phyloP scores from a whole-genome alignment of 208 protist genomes.

The Trypanosoma theileri region DNA sequence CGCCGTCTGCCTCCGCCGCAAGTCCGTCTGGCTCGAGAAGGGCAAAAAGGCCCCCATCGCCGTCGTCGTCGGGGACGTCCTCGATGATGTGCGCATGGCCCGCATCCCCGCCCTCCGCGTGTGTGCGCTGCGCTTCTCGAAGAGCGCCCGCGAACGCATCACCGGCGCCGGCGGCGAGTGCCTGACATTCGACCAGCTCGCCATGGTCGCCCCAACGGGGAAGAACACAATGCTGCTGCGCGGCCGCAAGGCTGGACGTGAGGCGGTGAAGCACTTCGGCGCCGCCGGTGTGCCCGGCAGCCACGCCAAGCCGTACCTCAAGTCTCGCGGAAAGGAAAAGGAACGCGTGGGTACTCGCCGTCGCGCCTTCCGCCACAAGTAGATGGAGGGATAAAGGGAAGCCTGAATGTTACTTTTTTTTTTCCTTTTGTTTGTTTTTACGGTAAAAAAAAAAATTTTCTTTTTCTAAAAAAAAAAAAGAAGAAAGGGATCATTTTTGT shows the following conservation, averaged over 20 bases:
- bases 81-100: conserved; percentile 98
- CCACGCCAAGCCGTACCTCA: conserved; percentile 90
- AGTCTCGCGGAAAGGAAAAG: conserved; percentile 71
- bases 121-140: conserved; percentile 98
- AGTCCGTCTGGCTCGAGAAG: conserved; percentile 76
- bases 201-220: conserved; percentile 96
- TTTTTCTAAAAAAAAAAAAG: not conserved
- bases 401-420: conserved; percentile 18
- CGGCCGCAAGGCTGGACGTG: conserved; percentile 93
- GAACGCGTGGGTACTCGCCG: conserved; percentile 74
- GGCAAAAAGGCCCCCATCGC: conserved; percentile 92
- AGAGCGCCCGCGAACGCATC: conserved; percentile 98
- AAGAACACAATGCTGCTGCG: conserved; percentile 98
- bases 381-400: conserved; percentile 4
- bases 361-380: conserved; percentile 33
- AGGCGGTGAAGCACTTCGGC: conserved; percentile 98
- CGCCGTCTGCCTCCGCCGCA: conserved; percentile 92
- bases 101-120: conserved; percentile 95
- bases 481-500: too few relatives aligned
- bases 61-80: conserved; percentile 98
- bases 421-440: conserved; percentile 9
- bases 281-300: conserved; percentile 93
- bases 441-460: not conserved
- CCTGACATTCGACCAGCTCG: conserved; percentile 99
- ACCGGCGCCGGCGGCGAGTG: conserved; percentile 97